Evolutionary conservation across 2,329 filamentous ascomycete species (phyloP), one percentile per base, ranked within the genome.

Genomic region (Salinomyces thailandicus): DNA sequence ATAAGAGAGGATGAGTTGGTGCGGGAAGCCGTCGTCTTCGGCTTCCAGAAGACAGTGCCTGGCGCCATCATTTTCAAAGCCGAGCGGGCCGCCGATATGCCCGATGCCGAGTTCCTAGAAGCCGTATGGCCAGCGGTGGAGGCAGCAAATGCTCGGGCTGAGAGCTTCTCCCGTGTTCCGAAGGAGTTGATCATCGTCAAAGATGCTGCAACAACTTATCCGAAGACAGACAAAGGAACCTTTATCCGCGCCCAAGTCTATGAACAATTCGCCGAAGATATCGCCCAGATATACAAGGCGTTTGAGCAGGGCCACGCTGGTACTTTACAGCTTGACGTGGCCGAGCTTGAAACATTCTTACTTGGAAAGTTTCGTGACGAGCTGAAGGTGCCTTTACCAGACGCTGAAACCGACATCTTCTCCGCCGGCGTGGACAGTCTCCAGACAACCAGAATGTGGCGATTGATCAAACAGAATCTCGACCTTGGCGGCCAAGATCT

Each of bases 171-270:
- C 0, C 63, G 65, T 11, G 65, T 78, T 2, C 67, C 67, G 0
- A 62, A 55, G 12, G 72, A 75, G 3, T 64, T 78, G 50, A 58
- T 79, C 0, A 51, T 67, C 0, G 49, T 76, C 2, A 54, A 75
- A 2, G 59, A 63, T 0, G 44, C 59, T 0, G 66, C 64, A 1
- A 63, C 61, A 4, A 43, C 52, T 2, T 76, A 72, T 43, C 62
- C 71, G 1, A 55, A 53, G 26, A 76, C 73, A 1, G 73, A 75
- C 41, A 76, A 77, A 49, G 69, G 69, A 3, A 75, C 69, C 0
- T 64, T 72, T 37, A 74, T 75, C 33, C 64, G 72, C 2, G 65
- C 65, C 3, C 63, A 64, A 13, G 62, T 70, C 5, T 72, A 74
- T 44, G 55, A 58, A 30, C 54, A 64, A 18, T 75, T 73, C 36